Percentiles rank a stretch among this genome's conserved stretches.
Conservation (phyloP, 2,329 filamentous ascomycete genomes). For the Cladophialophora bantiana region DNA sequence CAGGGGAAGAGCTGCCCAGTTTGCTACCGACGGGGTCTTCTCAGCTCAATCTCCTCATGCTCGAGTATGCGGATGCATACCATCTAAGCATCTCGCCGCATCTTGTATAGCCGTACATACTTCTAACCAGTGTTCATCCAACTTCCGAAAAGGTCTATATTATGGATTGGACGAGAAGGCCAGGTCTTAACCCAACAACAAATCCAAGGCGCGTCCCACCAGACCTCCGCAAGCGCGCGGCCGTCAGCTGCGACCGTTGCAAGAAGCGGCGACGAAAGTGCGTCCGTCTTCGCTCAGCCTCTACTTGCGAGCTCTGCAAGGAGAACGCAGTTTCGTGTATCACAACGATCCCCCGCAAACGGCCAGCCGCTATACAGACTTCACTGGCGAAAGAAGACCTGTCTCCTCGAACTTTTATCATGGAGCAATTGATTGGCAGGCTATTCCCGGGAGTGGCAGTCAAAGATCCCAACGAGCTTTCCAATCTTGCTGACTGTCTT, state of each 20-base stretch:
- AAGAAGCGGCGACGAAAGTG: conserved; percentile 1
- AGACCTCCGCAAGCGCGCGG: not conserved
- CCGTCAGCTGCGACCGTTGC: not conserved
- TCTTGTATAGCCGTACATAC: not conserved
- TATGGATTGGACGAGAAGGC: not conserved
- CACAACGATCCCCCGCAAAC: not conserved
- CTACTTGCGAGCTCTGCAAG: not conserved
- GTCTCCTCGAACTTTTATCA: not conserved
- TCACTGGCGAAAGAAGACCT: not conserved
- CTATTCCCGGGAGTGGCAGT: not conserved
- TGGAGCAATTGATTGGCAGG: not conserved
- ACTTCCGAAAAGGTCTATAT: not conserved
- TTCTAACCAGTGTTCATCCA: not conserved
- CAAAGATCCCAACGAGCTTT: not conserved
- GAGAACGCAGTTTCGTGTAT: not conserved
- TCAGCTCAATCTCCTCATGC: no score
- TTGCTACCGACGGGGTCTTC: no score
- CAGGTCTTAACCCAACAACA: not conserved
- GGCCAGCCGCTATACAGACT: not conserved
- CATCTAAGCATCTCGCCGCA: not conserved
- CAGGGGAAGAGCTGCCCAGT: no score
- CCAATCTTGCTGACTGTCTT: not conserved
- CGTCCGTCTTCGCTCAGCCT: not conserved
- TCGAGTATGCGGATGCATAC: not conserved
- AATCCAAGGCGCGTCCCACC: not conserved